Base-by-base conservation (phyloP, 2,329 filamentous ascomycete species). In the Phyllosticta paracitricarpa region DNA sequence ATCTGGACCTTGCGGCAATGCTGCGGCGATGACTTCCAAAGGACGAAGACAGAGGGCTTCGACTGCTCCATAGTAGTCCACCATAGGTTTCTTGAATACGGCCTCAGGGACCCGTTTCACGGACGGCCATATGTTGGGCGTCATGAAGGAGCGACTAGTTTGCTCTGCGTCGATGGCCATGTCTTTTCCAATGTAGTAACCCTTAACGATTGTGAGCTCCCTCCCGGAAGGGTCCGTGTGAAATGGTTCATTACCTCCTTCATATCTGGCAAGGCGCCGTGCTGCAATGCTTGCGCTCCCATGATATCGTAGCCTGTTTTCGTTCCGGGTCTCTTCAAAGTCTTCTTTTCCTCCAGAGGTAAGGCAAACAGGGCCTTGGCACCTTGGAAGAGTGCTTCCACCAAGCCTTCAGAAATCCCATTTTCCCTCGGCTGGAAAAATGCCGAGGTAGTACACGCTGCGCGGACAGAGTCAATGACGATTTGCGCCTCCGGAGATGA, bases 301-400 rank as follows among this genome's bases (percentile, higher is more conserved):
- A 65, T 30, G 22, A 57, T 51, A 25, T 65, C 63, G n/a, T 61
- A 65, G 22, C 64, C 64, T 14, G 62, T 35, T 30, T 62, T 62
- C 14, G n/a, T 51, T 12, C 51, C 24, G 14, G 55, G 51, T 7
- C 59, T 52, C n/a, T 56, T 55, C 48, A 61, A 9, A 19, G 22
- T 51, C n/a, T 61, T 57, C 55, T 61, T 61, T 24, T 61, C 40
- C 8, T 54, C 51, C 10, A 54, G 53, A 1, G 55, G 22, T 4
- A 61, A 40, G 7, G 52, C 14, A 51, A 61, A 61, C 14, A 61
- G 33, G 1, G 55, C 59, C 12, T 61, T 61, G 26, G 54, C 28
- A 48, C 55, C 59, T 7, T 54, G 12, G 24, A 61, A 61, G 51
- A 61, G 30, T 30, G 59, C 54, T 26, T 54, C 24, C 6, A 54